These are phyloP conservation scores for Diaporthe sp. DNA, from an alignment of 2,329 filamentous ascomycete species.

Conservation along the genomic window DNA sequence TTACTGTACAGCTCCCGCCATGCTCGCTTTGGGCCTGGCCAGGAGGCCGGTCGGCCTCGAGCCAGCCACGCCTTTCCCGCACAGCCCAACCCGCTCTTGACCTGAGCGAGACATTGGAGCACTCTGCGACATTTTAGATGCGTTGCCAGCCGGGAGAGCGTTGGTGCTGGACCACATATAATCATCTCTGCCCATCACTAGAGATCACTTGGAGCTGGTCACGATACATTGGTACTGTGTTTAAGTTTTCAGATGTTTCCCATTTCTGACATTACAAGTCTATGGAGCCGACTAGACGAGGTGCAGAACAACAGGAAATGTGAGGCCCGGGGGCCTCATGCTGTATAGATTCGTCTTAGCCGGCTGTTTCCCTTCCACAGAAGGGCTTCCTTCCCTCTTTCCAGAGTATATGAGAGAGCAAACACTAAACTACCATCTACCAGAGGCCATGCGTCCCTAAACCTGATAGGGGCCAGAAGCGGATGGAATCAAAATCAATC, in stretches of 20 bases:
- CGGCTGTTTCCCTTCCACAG: not conserved
- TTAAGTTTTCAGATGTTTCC: constrained; percentile 6
- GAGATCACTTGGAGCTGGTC: not conserved
- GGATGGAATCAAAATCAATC: constrained; percentile 9
- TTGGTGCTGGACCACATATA: not conserved
- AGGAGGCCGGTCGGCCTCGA: not conserved
- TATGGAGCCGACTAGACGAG: constrained; percentile 33
- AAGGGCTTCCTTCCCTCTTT: constrained; percentile 1
- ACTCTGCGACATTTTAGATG: not conserved
- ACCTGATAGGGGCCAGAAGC: not conserved
- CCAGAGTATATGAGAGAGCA: constrained; percentile 24
- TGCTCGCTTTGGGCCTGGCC: constrained; percentile 15
- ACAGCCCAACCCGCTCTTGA: too few relatives aligned
- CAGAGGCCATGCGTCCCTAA: not conserved
- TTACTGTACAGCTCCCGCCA: constrained; percentile 1
- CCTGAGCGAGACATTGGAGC: not conserved
- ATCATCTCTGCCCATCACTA: not conserved
- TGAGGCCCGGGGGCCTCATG: constrained; percentile 15
- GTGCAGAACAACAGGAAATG: constrained; percentile 22
- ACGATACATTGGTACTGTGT: not conserved
- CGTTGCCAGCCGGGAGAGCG: not conserved
- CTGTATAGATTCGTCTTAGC: constrained; percentile 11
- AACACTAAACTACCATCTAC: constrained; percentile 9
- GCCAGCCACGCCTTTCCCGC: not conserved
- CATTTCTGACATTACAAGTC: constrained; percentile 37